Percentiles rank a stretch among this genome's conserved stretches.
phyloP scores from a whole-genome alignment of 371 early-diverging fungal species.

The Mortierella sp. region DNA sequence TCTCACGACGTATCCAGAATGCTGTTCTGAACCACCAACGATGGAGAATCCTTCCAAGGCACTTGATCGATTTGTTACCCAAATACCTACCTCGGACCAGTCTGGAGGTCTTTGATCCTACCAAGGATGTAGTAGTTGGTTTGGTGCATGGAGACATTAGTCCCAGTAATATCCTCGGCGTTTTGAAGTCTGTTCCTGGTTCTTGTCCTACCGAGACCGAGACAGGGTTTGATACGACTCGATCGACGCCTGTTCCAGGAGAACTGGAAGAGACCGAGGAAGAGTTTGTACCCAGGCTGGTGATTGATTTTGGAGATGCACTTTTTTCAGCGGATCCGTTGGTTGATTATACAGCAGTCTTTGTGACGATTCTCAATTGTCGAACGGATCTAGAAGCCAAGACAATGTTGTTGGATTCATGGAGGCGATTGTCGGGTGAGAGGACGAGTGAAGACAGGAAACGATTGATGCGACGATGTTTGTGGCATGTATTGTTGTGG shows the following conservation, averaged over 20 bases:
- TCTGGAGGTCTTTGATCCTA: conserved; percentile 20
- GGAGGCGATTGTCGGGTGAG: conserved; percentile 1
- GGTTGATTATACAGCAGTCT: conserved; percentile 40
- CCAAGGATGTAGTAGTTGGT: conserved; percentile 10
- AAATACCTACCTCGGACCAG: conserved; percentile 22
- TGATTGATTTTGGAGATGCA: conserved; percentile 47
- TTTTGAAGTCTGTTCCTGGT: background rate
- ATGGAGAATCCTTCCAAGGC: conserved; percentile 42
- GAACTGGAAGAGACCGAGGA: background rate
- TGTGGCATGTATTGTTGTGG: conserved; percentile 53
- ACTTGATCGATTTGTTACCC: conserved; percentile 19
- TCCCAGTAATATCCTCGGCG: conserved; percentile 37
- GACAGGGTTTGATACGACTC: too few species aligned
- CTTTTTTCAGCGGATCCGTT: conserved; percentile 28
- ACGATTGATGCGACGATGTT: conserved; percentile 23
- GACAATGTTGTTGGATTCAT: conserved; percentile 10
- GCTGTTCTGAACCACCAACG: conserved; percentile 22
- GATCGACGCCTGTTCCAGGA: background rate
- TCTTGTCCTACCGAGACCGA: too few species aligned
- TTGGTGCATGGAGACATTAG: conserved; percentile 44
- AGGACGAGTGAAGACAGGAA: background rate
- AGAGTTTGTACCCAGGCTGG: conserved; percentile 18
- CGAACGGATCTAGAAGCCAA: conserved; percentile 13
- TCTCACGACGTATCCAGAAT: conserved; percentile 4
- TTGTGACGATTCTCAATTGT: conserved; percentile 36